Conservation (phyloP, 2,329 filamentous ascomycete genomes). For the Epichloe hybrida region DNA sequence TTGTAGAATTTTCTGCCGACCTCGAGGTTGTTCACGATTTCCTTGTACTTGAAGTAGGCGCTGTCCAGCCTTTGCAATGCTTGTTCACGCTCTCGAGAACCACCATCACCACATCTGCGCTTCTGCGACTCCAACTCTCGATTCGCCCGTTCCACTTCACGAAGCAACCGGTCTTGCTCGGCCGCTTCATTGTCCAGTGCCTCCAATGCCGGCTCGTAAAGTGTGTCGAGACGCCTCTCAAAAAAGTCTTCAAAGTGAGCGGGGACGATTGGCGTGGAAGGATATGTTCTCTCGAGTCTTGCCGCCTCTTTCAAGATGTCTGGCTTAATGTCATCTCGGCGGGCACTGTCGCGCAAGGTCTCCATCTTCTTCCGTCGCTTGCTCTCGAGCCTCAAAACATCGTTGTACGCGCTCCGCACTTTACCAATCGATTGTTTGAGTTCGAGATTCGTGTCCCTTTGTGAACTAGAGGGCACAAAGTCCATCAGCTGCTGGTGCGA, state of each 20-base stretch:
- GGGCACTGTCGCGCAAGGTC: slow-evolving; percentile 62
- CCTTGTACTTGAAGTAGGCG: slow-evolving; percentile 91
- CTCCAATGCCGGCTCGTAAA: slow-evolving; percentile 68
- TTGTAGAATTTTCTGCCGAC: slow-evolving; percentile 95
- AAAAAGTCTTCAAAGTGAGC: slow-evolving; percentile 90
- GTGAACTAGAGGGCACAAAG: slow-evolving; percentile 75
- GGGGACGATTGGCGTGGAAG: slow-evolving; percentile 70
- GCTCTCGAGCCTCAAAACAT: slow-evolving; percentile 71
- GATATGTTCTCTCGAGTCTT: slow-evolving; percentile 72
- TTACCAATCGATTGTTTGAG: slow-evolving; percentile 68
- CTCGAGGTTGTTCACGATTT: slow-evolving; percentile 84
- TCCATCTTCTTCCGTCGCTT: slow-evolving; percentile 69
- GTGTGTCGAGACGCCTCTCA: slow-evolving; percentile 57
- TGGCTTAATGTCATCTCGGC: slow-evolving; percentile 75
- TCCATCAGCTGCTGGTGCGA: slow-evolving; percentile 72
- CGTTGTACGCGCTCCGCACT: slow-evolving; percentile 69
- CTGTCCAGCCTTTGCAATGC: slow-evolving; percentile 80
- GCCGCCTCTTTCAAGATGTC: slow-evolving; percentile 74
- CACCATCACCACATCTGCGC: slow-evolving; percentile 47
- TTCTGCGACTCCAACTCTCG: slow-evolving; percentile 62
- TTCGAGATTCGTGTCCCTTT: slow-evolving; percentile 64
- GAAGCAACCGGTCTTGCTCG: slow-evolving; percentile 62
- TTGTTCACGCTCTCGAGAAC: slow-evolving; percentile 62
- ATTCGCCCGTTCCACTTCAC: slow-evolving; percentile 62
- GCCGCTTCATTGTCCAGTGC: slow-evolving; percentile 55